Percentiles rank a stretch among this genome's conserved stretches.
Conservation (phyloP, 495 filamentous ascomycete species). For the Ramalina peruviana region DNA sequence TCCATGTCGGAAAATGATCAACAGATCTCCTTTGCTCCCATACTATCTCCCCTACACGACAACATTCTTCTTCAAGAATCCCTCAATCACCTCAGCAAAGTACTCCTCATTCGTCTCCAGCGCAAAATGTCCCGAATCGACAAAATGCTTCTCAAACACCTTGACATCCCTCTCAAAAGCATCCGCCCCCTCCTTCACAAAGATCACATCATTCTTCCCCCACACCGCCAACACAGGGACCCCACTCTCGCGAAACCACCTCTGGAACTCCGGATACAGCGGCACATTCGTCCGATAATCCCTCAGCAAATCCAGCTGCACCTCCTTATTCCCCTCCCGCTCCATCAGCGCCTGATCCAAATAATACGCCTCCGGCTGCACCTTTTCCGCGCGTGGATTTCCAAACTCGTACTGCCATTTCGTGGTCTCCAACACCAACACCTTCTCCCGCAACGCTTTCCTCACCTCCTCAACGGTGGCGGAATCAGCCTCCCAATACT, state of each 20-base stretch:
- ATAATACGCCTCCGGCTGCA: constrained; percentile 36
- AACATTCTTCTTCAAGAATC: constrained; percentile 27
- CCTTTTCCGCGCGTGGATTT: constrained; percentile 19
- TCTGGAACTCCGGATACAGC: constrained; percentile 46
- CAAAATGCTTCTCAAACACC: constrained; percentile 32
- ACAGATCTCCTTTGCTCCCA: no score
- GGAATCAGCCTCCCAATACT: constrained; percentile 31
- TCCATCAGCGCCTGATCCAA: constrained; percentile 38
- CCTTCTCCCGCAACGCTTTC: constrained; percentile 20
- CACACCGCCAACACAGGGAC: constrained; percentile 46
- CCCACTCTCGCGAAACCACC: constrained; percentile 37
- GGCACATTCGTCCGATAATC: constrained; percentile 42
- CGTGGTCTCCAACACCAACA: constrained; percentile 34
- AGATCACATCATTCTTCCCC: constrained; percentile 48
- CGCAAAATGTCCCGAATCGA: constrained; percentile 52
- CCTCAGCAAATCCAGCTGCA: constrained; percentile 44
- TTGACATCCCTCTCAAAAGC: constrained; percentile 43
- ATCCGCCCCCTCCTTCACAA: constrained; percentile 42
- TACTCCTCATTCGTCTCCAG: constrained; percentile 37
- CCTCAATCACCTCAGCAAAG: constrained; percentile 34
- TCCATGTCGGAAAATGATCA: no score
- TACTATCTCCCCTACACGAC: no score
- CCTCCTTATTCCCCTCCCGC: constrained; percentile 35
- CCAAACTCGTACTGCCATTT: constrained; percentile 43
- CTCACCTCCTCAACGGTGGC: constrained; percentile 16